These are phyloP conservation scores for Apostasia shenzhenica DNA, from an alignment of 106 monocot species.

Conservation along the genomic window DNA sequence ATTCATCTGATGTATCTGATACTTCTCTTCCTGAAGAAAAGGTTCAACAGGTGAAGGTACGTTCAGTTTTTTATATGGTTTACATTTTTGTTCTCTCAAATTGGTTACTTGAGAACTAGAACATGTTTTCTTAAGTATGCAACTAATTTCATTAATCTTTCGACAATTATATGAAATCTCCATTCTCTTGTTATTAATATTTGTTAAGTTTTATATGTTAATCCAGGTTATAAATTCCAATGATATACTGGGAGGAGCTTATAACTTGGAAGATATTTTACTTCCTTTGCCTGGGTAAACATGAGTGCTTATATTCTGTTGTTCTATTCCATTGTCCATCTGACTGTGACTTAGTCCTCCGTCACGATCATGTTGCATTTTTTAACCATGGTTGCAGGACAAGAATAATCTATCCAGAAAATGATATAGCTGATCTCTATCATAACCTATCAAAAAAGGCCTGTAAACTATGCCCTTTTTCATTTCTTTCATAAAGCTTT, in stretches of 20 bases:
- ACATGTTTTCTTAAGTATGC: not conserved
- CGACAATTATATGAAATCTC: too few species aligned
- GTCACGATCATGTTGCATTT: not conserved
- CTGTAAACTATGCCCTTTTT: not conserved
- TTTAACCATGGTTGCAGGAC: constrained; percentile 42
- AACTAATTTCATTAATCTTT: not conserved
- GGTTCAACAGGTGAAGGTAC: constrained; percentile 65
- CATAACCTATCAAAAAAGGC: constrained; percentile 72
- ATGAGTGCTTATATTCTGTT: not conserved
- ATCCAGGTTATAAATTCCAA: constrained; percentile 58
- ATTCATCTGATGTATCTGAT: constrained; percentile 33
- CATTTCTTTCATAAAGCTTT: too few species aligned
- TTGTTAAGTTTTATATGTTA: too few species aligned
- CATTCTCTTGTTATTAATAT: too few species aligned
- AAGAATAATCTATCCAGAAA: constrained; percentile 68
- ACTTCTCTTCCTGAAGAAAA: constrained; percentile 41
- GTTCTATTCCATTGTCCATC: not conserved
- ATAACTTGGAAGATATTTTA: constrained; percentile 85
- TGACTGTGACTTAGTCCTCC: not conserved
- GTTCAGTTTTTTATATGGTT: not conserved
- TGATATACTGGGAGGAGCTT: constrained; percentile 51
- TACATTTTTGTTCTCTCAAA: not conserved
- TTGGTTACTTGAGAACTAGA: not conserved
- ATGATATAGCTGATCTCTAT: constrained; percentile 71
- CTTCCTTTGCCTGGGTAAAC: constrained; percentile 97